phyloP scores from a whole-genome alignment of 495 filamentous ascomycete species.

The Monascus purpureus region DNA sequence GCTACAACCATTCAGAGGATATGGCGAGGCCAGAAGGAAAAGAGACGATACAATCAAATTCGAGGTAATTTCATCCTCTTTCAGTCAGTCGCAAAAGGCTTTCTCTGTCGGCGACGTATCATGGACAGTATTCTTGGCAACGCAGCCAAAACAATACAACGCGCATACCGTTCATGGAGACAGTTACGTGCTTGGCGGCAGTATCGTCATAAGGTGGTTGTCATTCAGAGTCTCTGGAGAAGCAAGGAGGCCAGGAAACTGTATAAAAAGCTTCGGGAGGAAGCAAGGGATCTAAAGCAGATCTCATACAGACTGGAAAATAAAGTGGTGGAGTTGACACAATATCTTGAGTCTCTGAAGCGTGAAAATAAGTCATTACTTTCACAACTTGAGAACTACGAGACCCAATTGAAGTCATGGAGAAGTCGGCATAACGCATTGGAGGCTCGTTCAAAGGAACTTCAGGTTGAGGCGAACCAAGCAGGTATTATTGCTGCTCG shows the following conservation, averaged over 20 bases:
- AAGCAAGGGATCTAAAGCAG: constrained; percentile 94
- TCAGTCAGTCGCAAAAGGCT: constrained; percentile 83
- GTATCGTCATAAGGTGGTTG: constrained; percentile 75
- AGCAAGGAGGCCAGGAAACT: constrained; percentile 64
- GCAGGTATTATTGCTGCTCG: constrained; percentile 88
- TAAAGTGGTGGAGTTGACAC: constrained; percentile 96
- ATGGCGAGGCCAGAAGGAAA: constrained; percentile 82
- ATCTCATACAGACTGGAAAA: constrained; percentile 99
- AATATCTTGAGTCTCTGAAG: constrained; percentile 83
- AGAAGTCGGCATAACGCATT: constrained; percentile 81
- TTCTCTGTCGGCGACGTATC: constrained; percentile 72
- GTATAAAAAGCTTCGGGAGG: constrained; percentile 85
- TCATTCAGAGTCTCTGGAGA: constrained; percentile 89
- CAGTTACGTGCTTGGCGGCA: constrained; percentile 72
- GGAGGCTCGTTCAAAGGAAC: constrained; percentile 78
- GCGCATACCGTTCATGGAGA: constrained; percentile 69
- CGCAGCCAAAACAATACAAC: constrained; percentile 80
- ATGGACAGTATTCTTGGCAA: constrained; percentile 90
- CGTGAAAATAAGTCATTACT: constrained; percentile 79
- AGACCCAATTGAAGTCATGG: constrained; percentile 90
- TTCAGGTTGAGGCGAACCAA: constrained; percentile 94
- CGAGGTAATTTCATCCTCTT: constrained; percentile 72
- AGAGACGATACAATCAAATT: constrained; percentile 60
- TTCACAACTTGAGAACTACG: constrained; percentile 89
- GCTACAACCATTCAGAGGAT: constrained; percentile 90